Evolutionary conservation across 768 basidiomycete species (phyloP).

Genomic region (Crucibulum laeve): DNA sequence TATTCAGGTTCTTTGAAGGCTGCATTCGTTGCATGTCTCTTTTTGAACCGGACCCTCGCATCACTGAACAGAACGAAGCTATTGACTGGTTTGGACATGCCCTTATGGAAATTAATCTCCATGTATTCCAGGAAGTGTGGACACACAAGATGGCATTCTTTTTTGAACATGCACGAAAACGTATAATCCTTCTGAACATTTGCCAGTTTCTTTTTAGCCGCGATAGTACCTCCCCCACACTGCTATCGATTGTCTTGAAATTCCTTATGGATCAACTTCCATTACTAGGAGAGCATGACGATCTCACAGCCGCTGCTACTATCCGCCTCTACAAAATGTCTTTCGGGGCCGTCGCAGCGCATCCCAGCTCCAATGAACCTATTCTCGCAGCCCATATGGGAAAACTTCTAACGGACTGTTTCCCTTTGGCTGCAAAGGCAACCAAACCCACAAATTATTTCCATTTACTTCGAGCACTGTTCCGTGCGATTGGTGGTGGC

Average conservation of each 20-base stretch:
- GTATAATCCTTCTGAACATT: conserved; percentile 76
- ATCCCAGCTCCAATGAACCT: conserved; percentile 76
- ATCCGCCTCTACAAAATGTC: conserved; percentile 95
- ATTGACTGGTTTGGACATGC: conserved; percentile 82
- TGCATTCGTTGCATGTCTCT: conserved; percentile 81
- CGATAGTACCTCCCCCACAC: conserved; percentile 70
- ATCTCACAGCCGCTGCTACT: conserved; percentile 74
- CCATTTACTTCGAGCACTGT: conserved; percentile 85
- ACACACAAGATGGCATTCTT: conserved; percentile 89
- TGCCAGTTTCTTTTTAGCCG: conserved; percentile 80
- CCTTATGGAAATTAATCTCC: conserved; percentile 78
- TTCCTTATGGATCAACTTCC: conserved; percentile 82
- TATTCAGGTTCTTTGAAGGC: conserved; percentile 84
- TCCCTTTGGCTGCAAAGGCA: conserved; percentile 89
- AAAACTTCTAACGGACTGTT: conserved; percentile 93
- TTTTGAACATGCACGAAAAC: conserved; percentile 73
- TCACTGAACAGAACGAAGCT: conserved; percentile 65
- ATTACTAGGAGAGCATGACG: conserved; percentile 80
- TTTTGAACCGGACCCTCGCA: conserved; percentile 66
- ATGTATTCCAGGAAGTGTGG: conserved; percentile 97
- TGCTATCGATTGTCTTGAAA: conserved; percentile 85
- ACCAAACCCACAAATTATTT: conserved; percentile 91
- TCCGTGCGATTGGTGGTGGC: conserved; percentile 88
- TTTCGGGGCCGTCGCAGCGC: conserved; percentile 78
- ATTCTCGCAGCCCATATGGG: conserved; percentile 92